Base-by-base conservation (phyloP, 768 basidiomycete genomes). In the Macrolepiota albuminosa region DNA sequence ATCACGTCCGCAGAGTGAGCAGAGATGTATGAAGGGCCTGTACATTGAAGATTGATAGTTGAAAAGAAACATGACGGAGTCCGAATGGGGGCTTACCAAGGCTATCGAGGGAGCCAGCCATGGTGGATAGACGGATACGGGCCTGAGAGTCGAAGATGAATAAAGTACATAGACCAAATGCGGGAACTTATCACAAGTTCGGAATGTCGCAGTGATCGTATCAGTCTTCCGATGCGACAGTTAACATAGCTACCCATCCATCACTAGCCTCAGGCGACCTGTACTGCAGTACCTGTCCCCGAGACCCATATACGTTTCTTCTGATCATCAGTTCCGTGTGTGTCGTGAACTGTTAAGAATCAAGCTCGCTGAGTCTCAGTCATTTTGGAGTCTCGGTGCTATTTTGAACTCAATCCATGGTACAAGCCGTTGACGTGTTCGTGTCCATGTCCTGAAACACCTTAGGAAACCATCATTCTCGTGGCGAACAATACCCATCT, bases 1-100 rank as follows among this genome's bases (percentile, higher is more conserved):
- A 97, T 89, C 62, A 93, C 85, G 74, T 96, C 93, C 48, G 94
- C 93, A 37, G 92, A 93, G 64, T 86, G 84, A 14, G 85, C 73
- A 31, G 90, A 93, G 62, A 97, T 85, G 74, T 93, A 98, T 55
- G 76, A 79, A 2, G 91, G 89, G 56, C 84, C 83, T 81, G 66
- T 52, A 37, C 42, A 36, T 40, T 47, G 61, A 68, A 57, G 51
- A 14, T 54, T 56, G 50, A 39, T 24, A 58, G 34, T 31, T 34
- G 45, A 33, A 43, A 36, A 33, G 40, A 36, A 13, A 21, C 7
- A 11, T 36, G 24, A 42, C 47, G 42, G 59, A 59, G 58, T 58
- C 16, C n/a, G 54, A 46, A 51, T 45, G 43, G 56, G 50, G 59
- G 52, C 77, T 75, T 70, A 79, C 81, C 75, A 64, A 72, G 70